phyloP scores from a whole-genome alignment of 2,329 filamentous ascomycete species.

The Lachnellula suecica region DNA sequence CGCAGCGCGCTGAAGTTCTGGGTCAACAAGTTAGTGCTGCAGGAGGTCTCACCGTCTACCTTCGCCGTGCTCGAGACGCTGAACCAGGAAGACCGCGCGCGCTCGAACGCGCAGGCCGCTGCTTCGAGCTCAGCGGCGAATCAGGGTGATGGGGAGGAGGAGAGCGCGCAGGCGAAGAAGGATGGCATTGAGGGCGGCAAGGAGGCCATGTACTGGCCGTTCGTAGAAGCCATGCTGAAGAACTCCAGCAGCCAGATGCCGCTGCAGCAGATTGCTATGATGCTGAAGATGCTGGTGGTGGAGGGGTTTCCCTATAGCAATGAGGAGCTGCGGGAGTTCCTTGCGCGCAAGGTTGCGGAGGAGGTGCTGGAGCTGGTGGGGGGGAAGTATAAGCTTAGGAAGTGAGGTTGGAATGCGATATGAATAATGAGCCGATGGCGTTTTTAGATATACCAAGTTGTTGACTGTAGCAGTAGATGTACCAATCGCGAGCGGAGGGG shows the following conservation, averaged over 20 bases:
- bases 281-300: slow-evolving; percentile 89
- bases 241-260: slow-evolving; percentile 83
- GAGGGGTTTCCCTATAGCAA: slow-evolving; percentile 88
- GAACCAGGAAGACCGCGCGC: slow-evolving; percentile 39
- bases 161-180: slow-evolving; percentile 35
- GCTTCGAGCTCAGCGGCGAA: slow-evolving; percentile 13
- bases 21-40: slow-evolving; percentile 66
- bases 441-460: not conserved
- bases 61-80: slow-evolving; percentile 70
- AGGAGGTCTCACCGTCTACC: slow-evolving; percentile 50
- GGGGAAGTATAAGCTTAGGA: slow-evolving; percentile 70
- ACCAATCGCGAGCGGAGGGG: too few relatives aligned
- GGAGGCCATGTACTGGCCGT: slow-evolving; percentile 79
- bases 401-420: slow-evolving; percentile 36
- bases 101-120: slow-evolving; percentile 28
- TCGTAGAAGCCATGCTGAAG: slow-evolving; percentile 92
- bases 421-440: not conserved
- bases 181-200: slow-evolving; percentile 65
- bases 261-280: slow-evolving; percentile 79
- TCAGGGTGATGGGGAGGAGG: slow-evolving; percentile 22
- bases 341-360: slow-evolving; percentile 73
- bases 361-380: slow-evolving; percentile 68
- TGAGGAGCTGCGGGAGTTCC: slow-evolving; percentile 81
- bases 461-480: not conserved
- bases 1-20: slow-evolving; percentile 68